Evolutionary conservation across 306 rosid genomes (phyloP), one percentile per base, ranked within the genome.

Genomic region (Calophaca sinica): DNA sequence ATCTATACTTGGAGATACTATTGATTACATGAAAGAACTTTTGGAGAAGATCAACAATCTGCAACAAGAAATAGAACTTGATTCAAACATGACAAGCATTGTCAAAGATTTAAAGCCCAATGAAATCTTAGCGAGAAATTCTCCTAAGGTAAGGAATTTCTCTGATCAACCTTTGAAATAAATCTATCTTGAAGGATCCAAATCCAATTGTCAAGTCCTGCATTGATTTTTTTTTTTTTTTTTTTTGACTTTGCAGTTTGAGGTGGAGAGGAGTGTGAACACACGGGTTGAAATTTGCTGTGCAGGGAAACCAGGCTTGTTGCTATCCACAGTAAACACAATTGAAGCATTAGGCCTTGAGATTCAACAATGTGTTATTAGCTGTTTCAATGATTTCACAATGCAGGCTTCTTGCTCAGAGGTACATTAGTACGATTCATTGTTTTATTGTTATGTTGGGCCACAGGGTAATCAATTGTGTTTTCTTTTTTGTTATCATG

Each of bases 391-490:
- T 76, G 99, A 92, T 81, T 94, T 94, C 83, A 80, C 96, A 78
- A 79, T 94, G 97, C 99, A 89, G 54, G 99, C 96, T 85, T 88
- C 97, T 73, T 94, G 99, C 83, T 84, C 94, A 4, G 88, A 94
- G 97, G 98, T 94, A 80, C 45, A 52, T 50, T 61, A 74, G 3
- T 26, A 35, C 5, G n/a, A 70, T 5, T 3, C 13, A 69, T 11
- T n/a, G 15, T 59, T 74, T 74, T 68, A 0, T 20, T 20, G 26
- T 20, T 20, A 20, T 20, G 26, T 20, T 20, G 26, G 26, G 26
- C 26, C 26, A 20, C 1, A 0, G 26, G 26, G 11, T 62, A 48
- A 62, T 50, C 1, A 42, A 70, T 53, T 4, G 65, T 51, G 28
- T 45, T 59, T 46, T 78, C 13, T 2, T 57, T 14, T 63, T 36